Conservation (phyloP, 225 moss, liverwort and hornwort species). For the Neckera pumila region DNA sequence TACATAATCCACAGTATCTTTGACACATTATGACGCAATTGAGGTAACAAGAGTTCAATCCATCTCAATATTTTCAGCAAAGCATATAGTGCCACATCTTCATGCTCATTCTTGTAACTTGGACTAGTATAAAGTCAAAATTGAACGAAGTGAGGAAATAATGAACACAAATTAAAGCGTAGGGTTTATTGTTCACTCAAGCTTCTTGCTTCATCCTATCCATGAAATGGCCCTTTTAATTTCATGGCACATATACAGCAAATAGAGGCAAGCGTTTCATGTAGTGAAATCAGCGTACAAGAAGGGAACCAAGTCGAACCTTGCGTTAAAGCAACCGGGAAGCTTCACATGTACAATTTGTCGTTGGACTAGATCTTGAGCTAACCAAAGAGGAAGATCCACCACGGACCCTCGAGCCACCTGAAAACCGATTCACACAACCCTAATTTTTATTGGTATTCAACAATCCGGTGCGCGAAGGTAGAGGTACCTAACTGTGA, state of each 20-base stretch:
- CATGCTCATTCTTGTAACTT: background rate
- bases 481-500: background rate
- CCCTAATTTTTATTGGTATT: background rate
- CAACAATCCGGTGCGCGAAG: background rate
- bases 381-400: conserved; percentile 81
- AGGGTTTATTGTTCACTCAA: background rate
- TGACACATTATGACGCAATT: background rate
- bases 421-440: conserved; percentile 10
- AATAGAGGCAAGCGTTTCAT: background rate
- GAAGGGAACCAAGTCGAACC: conserved; percentile 16
- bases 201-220: background rate
- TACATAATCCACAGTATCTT: background rate
- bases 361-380: conserved; percentile 64
- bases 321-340: conserved; percentile 57
- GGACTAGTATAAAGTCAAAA: background rate
- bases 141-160: too few relatives aligned
- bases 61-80: background rate
- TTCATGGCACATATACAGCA: background rate
- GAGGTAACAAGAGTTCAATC: background rate
- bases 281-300: background rate
- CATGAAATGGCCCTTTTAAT: background rate
- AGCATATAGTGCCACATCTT: background rate
- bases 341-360: conserved; percentile 57
- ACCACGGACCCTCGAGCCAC: conserved; percentile 68
- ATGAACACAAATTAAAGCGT: background rate